Evolutionary conservation across 805 yeast genomes (phyloP), one percentile per base, ranked within the genome.

Genomic region (Candida dendrica): DNA sequence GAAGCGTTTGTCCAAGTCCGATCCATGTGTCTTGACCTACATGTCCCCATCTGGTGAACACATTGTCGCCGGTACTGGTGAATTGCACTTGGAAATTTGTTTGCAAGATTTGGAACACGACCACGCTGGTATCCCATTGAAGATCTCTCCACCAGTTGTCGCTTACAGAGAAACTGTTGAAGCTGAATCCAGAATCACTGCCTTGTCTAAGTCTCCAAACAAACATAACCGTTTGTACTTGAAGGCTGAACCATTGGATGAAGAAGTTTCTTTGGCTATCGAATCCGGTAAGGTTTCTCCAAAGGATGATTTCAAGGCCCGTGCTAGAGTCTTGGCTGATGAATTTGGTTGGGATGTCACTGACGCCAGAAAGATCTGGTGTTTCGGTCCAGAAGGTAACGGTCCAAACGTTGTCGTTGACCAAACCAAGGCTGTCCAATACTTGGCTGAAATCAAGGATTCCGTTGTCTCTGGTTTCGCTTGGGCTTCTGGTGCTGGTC

Each of bases 401-500:
- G 98, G 98, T 76, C 90, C 98, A 65, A 91, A 91, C 80, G 74
- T 93, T 67, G 97, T 91, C 67, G 95, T 91, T 73, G 98, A 91
- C 79, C 97, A 90, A 77, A 91, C 98, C 67, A 91, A 91, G 91
- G 98, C 98, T 66, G 98, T 91, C 53, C 98, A 93, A 79, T 91
- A 90, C 89, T 83, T 91, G 77, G 72, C 79, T 72, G 98, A 91
- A 81, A 93, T 93, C 82, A 91, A 91, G 87, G 98, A 91, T 75
- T 91, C 95, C 66, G 96, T 90, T 66, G 96, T 89, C 66, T 93
- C 98, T 69, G 98, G 96, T 71, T 91, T 91, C 97, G 97, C 91
- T 79, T 93, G 97, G 97, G 98, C 98, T 75, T 79, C 97, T 66
- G 90, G 86, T 80, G 97, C 93, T 75, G 98, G 98, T 81, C 98